Percentiles rank a stretch among this genome's conserved stretches.
Conservation (phyloP, 345 rosid species). For the Excoecaria agallocha region DNA sequence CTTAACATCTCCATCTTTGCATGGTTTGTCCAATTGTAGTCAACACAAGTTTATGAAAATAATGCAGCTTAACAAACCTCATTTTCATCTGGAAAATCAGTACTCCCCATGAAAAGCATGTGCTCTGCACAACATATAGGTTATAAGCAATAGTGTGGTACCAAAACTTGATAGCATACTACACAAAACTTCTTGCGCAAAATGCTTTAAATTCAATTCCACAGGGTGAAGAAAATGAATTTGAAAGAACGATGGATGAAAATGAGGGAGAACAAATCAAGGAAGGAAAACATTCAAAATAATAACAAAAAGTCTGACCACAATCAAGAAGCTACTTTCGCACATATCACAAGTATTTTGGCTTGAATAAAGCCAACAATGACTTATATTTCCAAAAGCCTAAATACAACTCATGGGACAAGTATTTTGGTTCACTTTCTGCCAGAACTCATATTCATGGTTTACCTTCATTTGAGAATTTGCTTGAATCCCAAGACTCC, state of each 20-base stretch:
- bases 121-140: slow-evolving; percentile 53
- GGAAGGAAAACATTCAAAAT: background rate
- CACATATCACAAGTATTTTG: background rate
- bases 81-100: slow-evolving; percentile 88
- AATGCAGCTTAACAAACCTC: slow-evolving; percentile 56
- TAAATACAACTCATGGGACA: background rate
- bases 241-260: background rate
- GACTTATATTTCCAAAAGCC: background rate
- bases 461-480: background rate
- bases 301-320: background rate
- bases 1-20: background rate
- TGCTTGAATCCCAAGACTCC: background rate
- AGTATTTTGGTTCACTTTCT: background rate
- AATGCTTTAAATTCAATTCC: background rate
- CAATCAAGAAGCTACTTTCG: background rate
- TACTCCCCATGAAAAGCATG: slow-evolving; percentile 99
- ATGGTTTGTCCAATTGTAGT: background rate
- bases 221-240: too few relatives aligned
- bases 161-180: background rate
- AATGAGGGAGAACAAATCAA: background rate
- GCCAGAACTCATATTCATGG: background rate
- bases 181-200: background rate
- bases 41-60: slow-evolving; percentile 1
- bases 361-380: background rate
- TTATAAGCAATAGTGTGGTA: background rate